phyloP scores from a whole-genome alignment of 78 protist genomes.

The Dictyostelium purpureum region DNA sequence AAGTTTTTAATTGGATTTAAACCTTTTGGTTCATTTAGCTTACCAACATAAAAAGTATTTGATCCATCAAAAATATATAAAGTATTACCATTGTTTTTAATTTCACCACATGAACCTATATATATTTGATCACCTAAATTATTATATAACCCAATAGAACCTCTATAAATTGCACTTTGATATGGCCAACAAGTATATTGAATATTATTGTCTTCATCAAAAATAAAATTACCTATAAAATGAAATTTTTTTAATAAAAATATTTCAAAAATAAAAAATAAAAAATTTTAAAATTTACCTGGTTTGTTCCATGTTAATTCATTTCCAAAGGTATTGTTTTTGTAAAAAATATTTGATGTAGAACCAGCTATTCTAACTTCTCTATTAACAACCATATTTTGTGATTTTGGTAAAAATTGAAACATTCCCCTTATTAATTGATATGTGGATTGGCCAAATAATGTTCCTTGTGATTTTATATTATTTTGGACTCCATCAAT shows the following conservation, averaged over 20 bases:
- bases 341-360: neutral
- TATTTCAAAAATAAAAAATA: no score
- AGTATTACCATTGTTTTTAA: neutral
- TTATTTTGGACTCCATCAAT: neutral
- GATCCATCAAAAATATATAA: neutral
- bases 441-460: neutral
- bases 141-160: neutral
- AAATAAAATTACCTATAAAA: neutral
- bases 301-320: neutral
- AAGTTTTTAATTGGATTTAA: neutral
- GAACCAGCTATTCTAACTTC: neutral
- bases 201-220: neutral
- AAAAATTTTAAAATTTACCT: no score
- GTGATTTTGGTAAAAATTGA: neutral
- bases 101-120: neutral
- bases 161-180: neutral
- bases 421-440: neutral
- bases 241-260: no score
- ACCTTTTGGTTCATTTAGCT: neutral
- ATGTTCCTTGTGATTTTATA: neutral
- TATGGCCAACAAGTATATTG: conserved; percentile 5
- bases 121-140: neutral
- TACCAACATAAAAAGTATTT: neutral
- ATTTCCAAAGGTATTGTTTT: neutral
- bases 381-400: neutral